Evolutionary conservation across 164 flowering plant species (phyloP), one percentile per base, ranked within the genome.

Genomic region (Cinnamomum chago): DNA sequence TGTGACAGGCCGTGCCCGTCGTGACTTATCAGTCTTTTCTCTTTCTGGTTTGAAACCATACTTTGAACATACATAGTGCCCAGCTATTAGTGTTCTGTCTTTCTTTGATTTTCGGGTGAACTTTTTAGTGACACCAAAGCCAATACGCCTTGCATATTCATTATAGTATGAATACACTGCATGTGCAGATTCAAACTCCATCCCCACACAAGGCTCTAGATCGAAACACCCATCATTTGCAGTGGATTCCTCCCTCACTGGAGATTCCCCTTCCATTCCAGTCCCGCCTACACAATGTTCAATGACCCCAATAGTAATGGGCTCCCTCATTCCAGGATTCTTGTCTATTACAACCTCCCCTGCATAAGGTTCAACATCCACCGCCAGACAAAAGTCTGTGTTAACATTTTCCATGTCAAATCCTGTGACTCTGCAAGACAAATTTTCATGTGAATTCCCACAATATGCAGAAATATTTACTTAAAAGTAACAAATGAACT

Each of bases 121-220:
- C 27, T 81, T 81, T 69, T 77, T 82, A 17, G 87, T 79, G 30
- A 82, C 83, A 33, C 88, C 77, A 68, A 87, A 87, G 9, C 90
- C 90, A 14, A 84, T 62, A 0, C 86, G 86, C 62, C 88, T 84
- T 27, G 90, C 88, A 65, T 85, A 87, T 2, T 84, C 76, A 73
- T 85, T 87, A 75, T 85, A 85, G 75, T 80, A 85, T 30, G 78
- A 72, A 28, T 83, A 76, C 2, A 86, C 83, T 14, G 84, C 82
- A 69, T 87, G 85, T 67, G 83, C 87, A 1, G 88, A 85, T 58
- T 87, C 88, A 47, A 85, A 87, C 58, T 87, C 87, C 88, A 85
- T 84, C 33, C 88, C 87, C 72, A 82, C 86, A 28, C 55, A 77
- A 30, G 90, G 90, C 62, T 86, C 86, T 35, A 77, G 23, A 58